Evolutionary conservation across 257 asterid species (phyloP).

Genomic region (Lantana camara): DNA sequence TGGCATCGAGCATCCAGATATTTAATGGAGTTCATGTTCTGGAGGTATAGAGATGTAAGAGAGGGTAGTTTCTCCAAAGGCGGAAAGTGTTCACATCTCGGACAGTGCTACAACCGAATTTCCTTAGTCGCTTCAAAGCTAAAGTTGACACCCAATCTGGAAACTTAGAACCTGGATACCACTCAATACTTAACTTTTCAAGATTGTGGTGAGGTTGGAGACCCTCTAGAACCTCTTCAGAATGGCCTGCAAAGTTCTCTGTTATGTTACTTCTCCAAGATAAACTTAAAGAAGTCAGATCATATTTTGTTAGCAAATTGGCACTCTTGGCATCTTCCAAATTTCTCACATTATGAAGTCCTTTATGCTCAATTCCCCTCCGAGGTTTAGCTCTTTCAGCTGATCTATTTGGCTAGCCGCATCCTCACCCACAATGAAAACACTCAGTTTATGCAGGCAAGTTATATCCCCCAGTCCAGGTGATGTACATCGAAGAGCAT

Average conservation of each 20-base stretch:
- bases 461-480: constrained; percentile 26
- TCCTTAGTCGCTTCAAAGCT: not conserved
- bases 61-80: constrained; percentile 23
- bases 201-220: constrained; percentile 32
- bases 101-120: constrained; percentile 1
- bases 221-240: constrained; percentile 30
- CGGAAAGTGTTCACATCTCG: constrained; percentile 31
- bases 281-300: constrained; percentile 22
- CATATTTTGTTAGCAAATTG: constrained; percentile 20
- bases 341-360: constrained; percentile 30
- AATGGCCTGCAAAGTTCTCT: not conserved
- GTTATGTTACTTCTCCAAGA: constrained; percentile 8
- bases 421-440: constrained; percentile 33
- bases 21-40: constrained; percentile 3
- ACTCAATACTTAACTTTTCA: constrained; percentile 9
- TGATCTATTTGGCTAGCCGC: constrained; percentile 25
- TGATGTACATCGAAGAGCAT: constrained; percentile 26
- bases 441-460: constrained; percentile 22
- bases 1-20: constrained; percentile 19
- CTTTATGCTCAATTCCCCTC: constrained; percentile 24
- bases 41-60: not conserved
- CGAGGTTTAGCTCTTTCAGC: constrained; percentile 27
- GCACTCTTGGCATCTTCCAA: constrained; percentile 25
- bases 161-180: constrained; percentile 29
- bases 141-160: constrained; percentile 28